Evolutionary conservation across 345 rosid species (phyloP), one percentile per base, ranked within the genome.

Genomic region (Citrus mangshanensis): DNA sequence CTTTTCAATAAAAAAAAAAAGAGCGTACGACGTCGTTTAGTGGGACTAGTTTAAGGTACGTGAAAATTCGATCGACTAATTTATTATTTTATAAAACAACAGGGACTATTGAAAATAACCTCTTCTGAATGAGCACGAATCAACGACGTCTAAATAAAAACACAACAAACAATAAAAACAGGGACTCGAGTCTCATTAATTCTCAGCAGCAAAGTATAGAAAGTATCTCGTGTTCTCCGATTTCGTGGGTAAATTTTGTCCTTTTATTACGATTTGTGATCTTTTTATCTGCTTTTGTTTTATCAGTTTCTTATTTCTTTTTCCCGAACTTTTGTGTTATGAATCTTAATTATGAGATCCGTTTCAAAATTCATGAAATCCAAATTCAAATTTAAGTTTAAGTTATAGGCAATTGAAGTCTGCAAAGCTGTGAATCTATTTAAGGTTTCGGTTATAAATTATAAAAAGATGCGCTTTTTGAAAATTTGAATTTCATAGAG

Each of bases 211-310:
- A 37, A 82, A n/a, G 70, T 21, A 21, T 32, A 25, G 54, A 73
- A 63, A 64, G 42, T 12, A n/a, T 74, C 78, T 82, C 56, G 73
- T 38, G 59, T 69, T 63, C 68, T 74, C 73, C 68, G 73, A 69
- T 74, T 68, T 27, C 32, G 28, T 58, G 67, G 68, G 82, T 82
- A 66, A 75, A 24, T 66, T 35, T 75, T 49, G 32, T 32, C 22
- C 30, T 68, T 30, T 25, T 55, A 32, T 19, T 75, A 34, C 54
- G 38, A 62, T 46, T 70, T 46, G 54, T 62, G 40, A 42, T 65
- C 27, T 51, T 58, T 18, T 65, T 66, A 38, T 79, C 70, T 58
- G 0, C 55, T 54, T 22, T 9, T 25, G 5, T 25, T 59, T 70
- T 28, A 59, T 27, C 54, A 8, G 21, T 37, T 5, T 78, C 1